Evolutionary conservation across 345 rosid genomes (phyloP).

Genomic region (Syzygium aqueum): DNA sequence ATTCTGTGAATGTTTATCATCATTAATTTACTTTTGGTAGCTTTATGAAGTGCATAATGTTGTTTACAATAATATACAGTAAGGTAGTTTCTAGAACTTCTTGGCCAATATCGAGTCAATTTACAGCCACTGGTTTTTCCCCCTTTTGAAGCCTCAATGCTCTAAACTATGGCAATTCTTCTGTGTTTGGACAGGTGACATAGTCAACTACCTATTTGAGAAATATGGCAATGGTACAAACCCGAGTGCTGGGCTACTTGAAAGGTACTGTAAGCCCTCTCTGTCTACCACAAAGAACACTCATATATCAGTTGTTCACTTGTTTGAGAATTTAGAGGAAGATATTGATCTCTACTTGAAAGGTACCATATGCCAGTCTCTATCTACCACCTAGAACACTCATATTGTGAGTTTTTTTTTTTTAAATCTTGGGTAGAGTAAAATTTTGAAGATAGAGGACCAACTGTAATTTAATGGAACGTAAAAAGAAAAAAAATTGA

Average conservation of each 20-base stretch:
- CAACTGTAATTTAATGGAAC: background rate
- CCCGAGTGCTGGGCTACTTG: slow-evolving; percentile 58
- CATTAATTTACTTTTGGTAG: background rate
- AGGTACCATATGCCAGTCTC: background rate
- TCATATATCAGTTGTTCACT: background rate
- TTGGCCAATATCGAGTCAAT: background rate
- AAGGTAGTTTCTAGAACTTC: background rate
- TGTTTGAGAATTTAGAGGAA: background rate
- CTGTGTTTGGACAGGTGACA: slow-evolving; percentile 39
- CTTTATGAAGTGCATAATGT: background rate
- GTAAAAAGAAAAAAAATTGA: background rate
- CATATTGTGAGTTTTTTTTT: background rate
- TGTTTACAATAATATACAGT: background rate
- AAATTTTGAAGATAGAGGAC: background rate
- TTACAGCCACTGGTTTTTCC: background rate
- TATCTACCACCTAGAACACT: background rate
- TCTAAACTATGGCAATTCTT: background rate
- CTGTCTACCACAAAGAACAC: background rate
- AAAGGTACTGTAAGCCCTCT: slow-evolving; percentile 34
- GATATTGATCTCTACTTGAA: background rate
- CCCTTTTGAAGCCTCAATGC: background rate
- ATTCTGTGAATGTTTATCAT: background rate
- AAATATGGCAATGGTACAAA: slow-evolving; percentile 61
- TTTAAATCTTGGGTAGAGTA: background rate
- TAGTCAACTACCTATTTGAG: slow-evolving; percentile 63